Evolutionary conservation across 441 rosid genomes (phyloP).

Genomic region (Codiaeum variegatum): DNA sequence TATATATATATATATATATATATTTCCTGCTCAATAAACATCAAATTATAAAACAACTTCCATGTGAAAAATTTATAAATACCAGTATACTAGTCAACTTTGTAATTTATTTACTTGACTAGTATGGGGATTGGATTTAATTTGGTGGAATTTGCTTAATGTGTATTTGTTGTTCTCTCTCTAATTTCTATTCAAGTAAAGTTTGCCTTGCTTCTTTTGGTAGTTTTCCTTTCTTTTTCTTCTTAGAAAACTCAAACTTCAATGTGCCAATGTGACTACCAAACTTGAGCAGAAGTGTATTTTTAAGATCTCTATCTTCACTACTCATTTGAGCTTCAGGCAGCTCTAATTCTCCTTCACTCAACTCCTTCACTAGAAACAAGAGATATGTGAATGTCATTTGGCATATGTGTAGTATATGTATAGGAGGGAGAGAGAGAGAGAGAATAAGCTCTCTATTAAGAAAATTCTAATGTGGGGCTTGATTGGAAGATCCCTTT

Average conservation of each 20-base stretch:
- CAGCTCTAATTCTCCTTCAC: constrained; percentile 58
- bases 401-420: constrained; percentile 42
- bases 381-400: constrained; percentile 65
- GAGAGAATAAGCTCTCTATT: constrained; percentile 11
- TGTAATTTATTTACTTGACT: too few species aligned
- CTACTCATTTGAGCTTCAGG: constrained; percentile 45
- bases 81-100: too few species aligned
- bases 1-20: too few species aligned
- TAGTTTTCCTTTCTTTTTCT: constrained; percentile 94
- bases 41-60: too few species aligned
- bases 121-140: too few species aligned
- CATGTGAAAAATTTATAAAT: too few species aligned
- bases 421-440: constrained; percentile 30
- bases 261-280: constrained; percentile 81
- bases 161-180: too few species aligned
- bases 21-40: too few species aligned
- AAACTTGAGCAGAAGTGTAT: constrained; percentile 60
- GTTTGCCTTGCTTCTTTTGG: constrained; percentile 98
- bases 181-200: constrained; percentile 86
- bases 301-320: constrained; percentile 67
- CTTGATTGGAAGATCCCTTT: constrained; percentile 6
- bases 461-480: constrained; percentile 28
- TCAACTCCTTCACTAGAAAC: constrained; percentile 40
- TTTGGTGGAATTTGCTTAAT: too few species aligned
- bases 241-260: constrained; percentile 90